phyloP scores from a whole-genome alignment of 2,329 filamentous ascomycete genomes.

The Trichoderma sp. region DNA sequence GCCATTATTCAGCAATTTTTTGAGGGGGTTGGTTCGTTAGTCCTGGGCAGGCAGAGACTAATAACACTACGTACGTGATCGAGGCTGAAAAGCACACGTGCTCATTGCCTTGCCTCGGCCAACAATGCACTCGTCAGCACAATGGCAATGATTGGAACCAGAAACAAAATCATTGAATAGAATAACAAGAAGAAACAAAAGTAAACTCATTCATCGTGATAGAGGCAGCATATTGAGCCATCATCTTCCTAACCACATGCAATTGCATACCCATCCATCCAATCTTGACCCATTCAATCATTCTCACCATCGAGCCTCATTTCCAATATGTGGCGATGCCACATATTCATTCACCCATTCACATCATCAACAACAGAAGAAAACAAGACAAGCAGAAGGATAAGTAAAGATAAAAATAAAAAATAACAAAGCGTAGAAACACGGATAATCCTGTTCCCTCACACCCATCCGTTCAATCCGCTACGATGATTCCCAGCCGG shows the following conservation, averaged over 20 bases:
- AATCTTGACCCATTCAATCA: neutral
- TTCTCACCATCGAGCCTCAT: neutral
- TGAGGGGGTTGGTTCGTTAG: neutral
- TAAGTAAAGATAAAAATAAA: neutral
- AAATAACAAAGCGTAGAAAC: slow-evolving; percentile 14
- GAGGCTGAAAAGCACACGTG: neutral
- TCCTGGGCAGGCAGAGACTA: neutral
- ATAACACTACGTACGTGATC: neutral
- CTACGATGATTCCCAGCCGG: slow-evolving; percentile 25
- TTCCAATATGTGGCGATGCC: neutral
- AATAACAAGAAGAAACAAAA: neutral
- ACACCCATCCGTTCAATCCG: slow-evolving; percentile 24
- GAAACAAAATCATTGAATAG: neutral
- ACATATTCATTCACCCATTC: neutral
- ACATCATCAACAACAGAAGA: neutral
- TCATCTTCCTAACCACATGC: neutral
- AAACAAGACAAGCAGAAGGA: neutral
- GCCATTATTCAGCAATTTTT: neutral
- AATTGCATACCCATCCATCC: neutral
- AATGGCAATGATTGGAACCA: neutral
- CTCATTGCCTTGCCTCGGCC: neutral
- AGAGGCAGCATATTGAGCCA: neutral
- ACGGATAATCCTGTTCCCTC: slow-evolving; percentile 17
- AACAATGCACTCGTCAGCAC: neutral
- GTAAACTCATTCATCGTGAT: neutral